Evolutionary conservation across 192 early-diverging fungal genomes (phyloP), one percentile per base, ranked within the genome.

Genomic region (Coemansia sp.): DNA sequence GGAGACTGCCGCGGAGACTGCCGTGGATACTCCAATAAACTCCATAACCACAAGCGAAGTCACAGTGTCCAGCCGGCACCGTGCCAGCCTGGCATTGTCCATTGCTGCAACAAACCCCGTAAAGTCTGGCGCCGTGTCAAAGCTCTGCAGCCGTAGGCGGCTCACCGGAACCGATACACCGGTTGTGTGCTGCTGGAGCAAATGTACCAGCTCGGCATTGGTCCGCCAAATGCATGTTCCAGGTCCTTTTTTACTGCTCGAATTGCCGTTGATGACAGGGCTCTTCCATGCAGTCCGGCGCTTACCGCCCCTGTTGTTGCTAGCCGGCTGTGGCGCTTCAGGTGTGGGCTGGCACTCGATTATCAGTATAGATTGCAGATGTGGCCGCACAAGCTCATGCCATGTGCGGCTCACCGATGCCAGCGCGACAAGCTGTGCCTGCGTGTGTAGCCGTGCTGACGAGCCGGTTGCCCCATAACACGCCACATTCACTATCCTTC

Each of bases 401-500:
- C 52, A 54, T 14, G 22, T 21, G 22, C 52, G 22, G 52, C 52
- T 54, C 22, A 54, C 52, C 27, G 52, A 54, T 25, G 52, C 52
- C 52, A 54, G 22, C 4, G 3, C 52, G 11, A 54, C 52, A 10
- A 54, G 26, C 52, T 54, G 23, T 19, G 4, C 14, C 23, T 54
- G 27, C 10, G 14, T 25, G 12, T 25, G 8, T 11, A 54, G 21
- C 52, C 27, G 52, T 16, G 23, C 52, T 25, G 52, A 54, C 27
- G 25, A 27, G 52, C 27, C 27, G 11, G 21, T 31, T 7, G 22
- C 26, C 6, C 26, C 12, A 25, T 27, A 54, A 25, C 52, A 54
- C 12, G 25, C 52, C 26, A 54, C 26, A 25, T 54, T 54, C 12
- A 54, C 21, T 54, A 54, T 54, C 27, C 66, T 62, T 2, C 17